Evolutionary conservation across 169 alveolate genomes (phyloP), one percentile per base, ranked within the genome.

Genomic region (Cryptosporidium felis): DNA sequence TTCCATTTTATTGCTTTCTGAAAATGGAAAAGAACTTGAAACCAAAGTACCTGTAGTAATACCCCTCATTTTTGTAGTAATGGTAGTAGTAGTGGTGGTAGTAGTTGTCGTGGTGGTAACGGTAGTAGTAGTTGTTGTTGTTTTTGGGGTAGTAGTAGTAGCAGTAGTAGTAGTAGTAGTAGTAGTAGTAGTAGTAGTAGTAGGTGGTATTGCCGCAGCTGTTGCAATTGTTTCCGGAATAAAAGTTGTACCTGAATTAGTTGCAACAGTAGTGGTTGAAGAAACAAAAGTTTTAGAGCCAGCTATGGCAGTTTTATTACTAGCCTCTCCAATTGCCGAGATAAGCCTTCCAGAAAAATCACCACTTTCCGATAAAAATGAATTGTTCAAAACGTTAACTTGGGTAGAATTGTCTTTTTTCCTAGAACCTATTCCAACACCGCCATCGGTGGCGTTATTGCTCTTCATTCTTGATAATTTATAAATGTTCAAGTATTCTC

Each of bases 161-260:
- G 91, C 34, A 36, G 92, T 82, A 8, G 89, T 60, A 0, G 92
- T 88, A 3, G 92, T 88, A n/a, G 80, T 45, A 42, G 89, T 82
- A 6, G 92, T 88, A 10, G 82, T 46, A 8, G 90, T 62, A 10
- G 89, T 82, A 16, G 89, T 42, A 2, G 26, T 63, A 1, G 88
- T 56, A 21, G 80, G 36, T 0, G 82, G 38, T 3, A 81, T 44
- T 0, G 92, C 61, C 1, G 91, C 36, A 2, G 91, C 32, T 0
- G 45, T 34, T 4, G 65, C 38, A 1, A 60, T 44, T 23, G 90
- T 32, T 9, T 80, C 53, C 3, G 90, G 44, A 5, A 63, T 88
- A 38, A 6, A 60, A 46, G 90, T 89, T 1, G 80, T 74, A 16
- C 49, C 4, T 18, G 80, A 36, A 8, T 80, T 88, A 3, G 92